Evolutionary conservation across 2,329 filamentous ascomycete genomes (phyloP), one percentile per base, ranked within the genome.

Genomic region (Phoma sp.): DNA sequence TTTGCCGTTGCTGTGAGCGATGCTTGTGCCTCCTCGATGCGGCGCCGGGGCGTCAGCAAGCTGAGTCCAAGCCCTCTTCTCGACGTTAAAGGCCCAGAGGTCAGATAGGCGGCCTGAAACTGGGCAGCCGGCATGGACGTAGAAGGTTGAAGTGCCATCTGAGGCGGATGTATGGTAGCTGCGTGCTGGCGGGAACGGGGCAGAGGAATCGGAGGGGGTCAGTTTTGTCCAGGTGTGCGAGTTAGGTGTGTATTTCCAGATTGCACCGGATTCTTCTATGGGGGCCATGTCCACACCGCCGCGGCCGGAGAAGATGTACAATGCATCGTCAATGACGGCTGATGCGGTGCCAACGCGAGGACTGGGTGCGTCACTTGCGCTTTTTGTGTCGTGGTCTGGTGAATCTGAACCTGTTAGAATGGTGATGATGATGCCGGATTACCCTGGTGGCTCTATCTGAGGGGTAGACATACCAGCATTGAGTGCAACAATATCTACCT

Each of bases 281-380:
- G 90, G 86, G 1, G 83, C 78, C 84, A 90, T 87, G 23, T 85
- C 85, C 3, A 81, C 75, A 0, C 89, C 89, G 28, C 88, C 87
- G 37, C 90, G 86, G 9, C 92, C 92, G 40, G 91, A 92, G 74
- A 93, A 96, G 34, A 96, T 60, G 75, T 93, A 93, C 65, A 96
- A 86, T 18, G 86, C 86, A 37, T 83, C 82, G 53, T 87, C 82
- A 53, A 95, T 83, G 1, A 86, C 82, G 11, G 87, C 84, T 0
- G 88, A 85, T 28, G 91, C 87, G 61, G 91, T 85, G 17, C 92
- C 92, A 2, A 93, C 85, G 17, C 92, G 85, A 2, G 90, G 81
- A 1, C 80, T 74, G 0, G 91, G 91, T 1, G 89, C 80, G 26
- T 57, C 11, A 20, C 65, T 43, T 17, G 51, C n/a, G 15, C 62